These are phyloP conservation scores for Penicillium maclennaniae DNA, from an alignment of 495 filamentous ascomycete species.

Conservation along the genomic window DNA sequence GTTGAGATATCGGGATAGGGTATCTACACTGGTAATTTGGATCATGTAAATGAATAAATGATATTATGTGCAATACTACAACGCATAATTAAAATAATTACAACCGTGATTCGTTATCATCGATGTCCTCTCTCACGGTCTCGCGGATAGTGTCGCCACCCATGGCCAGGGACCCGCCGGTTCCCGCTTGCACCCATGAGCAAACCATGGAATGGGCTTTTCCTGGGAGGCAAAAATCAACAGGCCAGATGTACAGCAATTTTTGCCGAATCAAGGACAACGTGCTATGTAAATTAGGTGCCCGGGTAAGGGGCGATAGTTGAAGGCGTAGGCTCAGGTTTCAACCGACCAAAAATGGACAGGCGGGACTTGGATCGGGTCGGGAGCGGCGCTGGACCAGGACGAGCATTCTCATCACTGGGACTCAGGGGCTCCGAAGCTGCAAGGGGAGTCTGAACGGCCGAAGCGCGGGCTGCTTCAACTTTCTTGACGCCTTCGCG, in stretches of 20 bases:
- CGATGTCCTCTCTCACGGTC: neutral
- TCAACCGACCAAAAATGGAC: slow-evolving; percentile 31
- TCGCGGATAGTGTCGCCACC: neutral
- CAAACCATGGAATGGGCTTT: neutral
- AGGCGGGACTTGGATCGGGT: slow-evolving; percentile 34
- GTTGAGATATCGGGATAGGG: neutral
- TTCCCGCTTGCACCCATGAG: neutral
- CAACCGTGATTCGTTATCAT: neutral
- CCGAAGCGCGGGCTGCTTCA: slow-evolving; percentile 30
- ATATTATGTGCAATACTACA: neutral
- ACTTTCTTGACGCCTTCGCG: slow-evolving; percentile 40
- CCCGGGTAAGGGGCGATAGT: slow-evolving; percentile 42
- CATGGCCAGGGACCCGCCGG: neutral
- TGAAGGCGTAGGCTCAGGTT: slow-evolving; percentile 19
- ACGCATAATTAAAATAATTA: neutral
- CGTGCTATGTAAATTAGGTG: slow-evolving; percentile 21
- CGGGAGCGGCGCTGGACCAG: slow-evolving; percentile 14
- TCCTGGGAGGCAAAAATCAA: neutral
- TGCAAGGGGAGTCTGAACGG: neutral
- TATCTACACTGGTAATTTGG: neutral
- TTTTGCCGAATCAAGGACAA: neutral
- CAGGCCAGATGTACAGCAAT: neutral
- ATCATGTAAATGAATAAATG: neutral
- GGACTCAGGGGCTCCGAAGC: slow-evolving; percentile 7
- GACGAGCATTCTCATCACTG: slow-evolving; percentile 9